Evolutionary conservation across 495 filamentous ascomycete species (phyloP), one percentile per base, ranked within the genome.

Genomic region (Hapsidospora chrysogenum): DNA sequence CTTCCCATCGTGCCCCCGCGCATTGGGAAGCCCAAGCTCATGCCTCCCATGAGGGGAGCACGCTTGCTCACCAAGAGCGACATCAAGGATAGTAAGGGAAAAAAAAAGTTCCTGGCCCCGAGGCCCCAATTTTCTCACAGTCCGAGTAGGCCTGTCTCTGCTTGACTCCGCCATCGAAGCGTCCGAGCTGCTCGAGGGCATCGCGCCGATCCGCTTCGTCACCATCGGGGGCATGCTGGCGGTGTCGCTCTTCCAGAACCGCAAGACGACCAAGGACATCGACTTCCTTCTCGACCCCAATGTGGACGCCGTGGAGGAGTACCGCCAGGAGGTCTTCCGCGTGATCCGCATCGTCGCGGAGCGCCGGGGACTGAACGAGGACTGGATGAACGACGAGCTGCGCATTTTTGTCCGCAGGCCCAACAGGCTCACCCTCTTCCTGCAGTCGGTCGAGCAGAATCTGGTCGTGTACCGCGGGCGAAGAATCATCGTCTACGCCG

Each of bases 341-440:
- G 31, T 18, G 9, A 15, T 35, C 14, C 3, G 5, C 13, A 13
- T 10, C 15, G 26, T 31, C 7, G 33, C 25, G 0, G 14, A 36
- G 15, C 7, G 9, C 3, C 26, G 31, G 7, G 17, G 16, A 11
- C 19, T 41, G 8, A 3, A 23, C 13, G 4, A 31, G 4, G 33
- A 41, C n/a, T 41, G 38, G 33, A 35, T 41, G 18, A 36, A 41
- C 17, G 32, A 40, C 14, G 38, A 36, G 17, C 17, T 40, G 3
- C 33, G 35, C 17, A 15, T 13, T 9, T 40, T 40, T 13, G 21
- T 40, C 4, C 21, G 16, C 13, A 13, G 5, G 17, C 14, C 33
- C 4, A 40, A 35, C 17, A 20, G 32, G 17, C 21, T 36, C 31
- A 28, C 33, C 21, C 23, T 40, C 23, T 40, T 40, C 14, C 27